These are phyloP conservation scores for Komagataella pastoris DNA, from an alignment of 805 yeast genomes.

Conservation along the genomic window DNA sequence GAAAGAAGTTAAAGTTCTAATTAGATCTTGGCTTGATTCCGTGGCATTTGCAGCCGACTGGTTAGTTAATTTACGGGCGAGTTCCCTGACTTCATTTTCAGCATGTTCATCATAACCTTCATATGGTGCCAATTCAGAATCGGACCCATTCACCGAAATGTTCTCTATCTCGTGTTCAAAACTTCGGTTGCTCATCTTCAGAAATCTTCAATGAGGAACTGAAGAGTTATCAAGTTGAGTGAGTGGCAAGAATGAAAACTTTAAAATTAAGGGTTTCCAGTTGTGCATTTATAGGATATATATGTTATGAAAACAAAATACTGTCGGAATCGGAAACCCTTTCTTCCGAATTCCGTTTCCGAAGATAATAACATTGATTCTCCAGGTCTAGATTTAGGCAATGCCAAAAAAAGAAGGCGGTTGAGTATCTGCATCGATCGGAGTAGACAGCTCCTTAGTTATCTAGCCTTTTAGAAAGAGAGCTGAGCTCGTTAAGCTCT, in stretches of 20 bases:
- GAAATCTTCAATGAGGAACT: background rate
- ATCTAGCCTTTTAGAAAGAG: background rate
- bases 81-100: constrained; percentile 19
- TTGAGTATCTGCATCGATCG: background rate
- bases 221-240: background rate
- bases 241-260: background rate
- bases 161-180: background rate
- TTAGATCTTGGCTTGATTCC: constrained; percentile 6
- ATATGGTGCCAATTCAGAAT: constrained; percentile 9
- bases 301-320: background rate
- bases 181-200: background rate
- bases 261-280: background rate
- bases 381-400: background rate
- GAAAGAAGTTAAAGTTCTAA: constrained; percentile 32
- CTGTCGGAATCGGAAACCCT: background rate
- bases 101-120: constrained; percentile 23
- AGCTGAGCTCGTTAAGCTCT: background rate
- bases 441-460: background rate
- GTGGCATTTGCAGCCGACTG: constrained; percentile 3
- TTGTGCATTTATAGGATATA: background rate
- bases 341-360: background rate
- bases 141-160: background rate
- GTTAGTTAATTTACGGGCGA: constrained; percentile 26
- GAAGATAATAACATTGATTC: background rate
- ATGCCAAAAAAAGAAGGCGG: background rate